Base-by-base conservation (phyloP, 148 eudicot genomes). In the Polygonum maritimum region DNA sequence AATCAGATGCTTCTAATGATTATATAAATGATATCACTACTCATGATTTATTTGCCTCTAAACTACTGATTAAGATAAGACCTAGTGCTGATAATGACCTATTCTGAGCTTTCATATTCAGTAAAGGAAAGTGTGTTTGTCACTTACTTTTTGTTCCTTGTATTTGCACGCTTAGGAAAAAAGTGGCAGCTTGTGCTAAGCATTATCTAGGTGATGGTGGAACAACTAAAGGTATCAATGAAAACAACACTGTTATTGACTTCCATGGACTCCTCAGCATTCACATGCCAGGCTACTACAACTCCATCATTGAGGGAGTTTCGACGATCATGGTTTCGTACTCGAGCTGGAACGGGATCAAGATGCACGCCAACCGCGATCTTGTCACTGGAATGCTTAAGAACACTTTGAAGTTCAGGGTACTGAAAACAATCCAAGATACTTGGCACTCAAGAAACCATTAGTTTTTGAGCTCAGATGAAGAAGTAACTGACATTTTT, bases 181-280 rank as follows among this genome's bases (percentile, higher is more conserved):
- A 87, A 52, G 84, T 87, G 70, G 82, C 76, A 75, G 90, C 86
- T 38, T 85, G 88, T 71, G 86, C 84, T 62, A 84, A 84, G 77
- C 86, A 84, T 40, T 84, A 69, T 47, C 74, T 84, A 26, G 86
- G 86, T 3, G 86, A 87, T 75, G 90, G 90, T 22, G 90, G 90
- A 55, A 87, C 90, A 10, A 76, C 78, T 21, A 44, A 69, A 4
- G 86, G 84, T 52, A 81, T 79, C 69, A 79, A 84, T 67, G 86
- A 84, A 48, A 75, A 79, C 76, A 79, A 81, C 80, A 84, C 86
- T 3, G 74, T 79, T 16, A 77, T 54, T 8, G 79, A 71, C 60
- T 38, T 65, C 62, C 79, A 79, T 36, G 82, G 79, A 21, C 74
- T 84, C 48, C 41, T 81, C 15, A 77, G 81, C n/a, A 84, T 84